These are phyloP conservation scores for Lophium mytilinum DNA, from an alignment of 495 filamentous ascomycete genomes.

Conservation along the genomic window DNA sequence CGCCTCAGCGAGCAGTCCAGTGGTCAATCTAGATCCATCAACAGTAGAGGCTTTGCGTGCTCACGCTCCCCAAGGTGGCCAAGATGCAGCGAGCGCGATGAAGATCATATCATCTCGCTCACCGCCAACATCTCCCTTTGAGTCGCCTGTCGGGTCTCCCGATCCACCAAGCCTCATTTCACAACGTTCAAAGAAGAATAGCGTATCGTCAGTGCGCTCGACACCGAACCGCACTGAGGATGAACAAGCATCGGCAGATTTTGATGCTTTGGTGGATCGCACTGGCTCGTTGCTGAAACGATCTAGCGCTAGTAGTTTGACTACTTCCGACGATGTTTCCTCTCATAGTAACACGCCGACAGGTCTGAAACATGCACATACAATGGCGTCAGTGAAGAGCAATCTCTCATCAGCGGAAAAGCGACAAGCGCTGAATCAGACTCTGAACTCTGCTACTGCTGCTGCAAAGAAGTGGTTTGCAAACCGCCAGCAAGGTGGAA, in stretches of 20 bases:
- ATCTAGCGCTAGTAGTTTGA: neutral
- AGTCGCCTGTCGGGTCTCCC: slow-evolving; percentile 43
- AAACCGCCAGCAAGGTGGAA: slow-evolving; percentile 1
- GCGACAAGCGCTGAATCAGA: slow-evolving; percentile 17
- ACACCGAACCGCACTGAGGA: slow-evolving; percentile 13
- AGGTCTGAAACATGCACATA: neutral
- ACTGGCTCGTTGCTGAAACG: neutral
- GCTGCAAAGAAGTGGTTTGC: slow-evolving; percentile 23
- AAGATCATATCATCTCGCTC: slow-evolving; percentile 58
- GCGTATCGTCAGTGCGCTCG: slow-evolving; percentile 9
- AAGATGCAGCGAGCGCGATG: slow-evolving; percentile 54
- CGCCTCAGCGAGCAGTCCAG: slow-evolving; percentile 52
- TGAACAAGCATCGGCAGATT: neutral
- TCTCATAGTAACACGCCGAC: slow-evolving; percentile 4
- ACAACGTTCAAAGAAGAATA: slow-evolving; percentile 34
- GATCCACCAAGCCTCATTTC: neutral
- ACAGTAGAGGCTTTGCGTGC: slow-evolving; percentile 49
- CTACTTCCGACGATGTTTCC: neutral
- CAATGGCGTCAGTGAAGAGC: neutral
- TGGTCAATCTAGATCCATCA: slow-evolving; percentile 54
- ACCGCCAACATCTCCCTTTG: slow-evolving; percentile 47
- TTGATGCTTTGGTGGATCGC: neutral
- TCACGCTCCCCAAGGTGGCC: slow-evolving; percentile 38
- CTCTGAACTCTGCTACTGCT: slow-evolving; percentile 19
- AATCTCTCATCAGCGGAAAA: slow-evolving; percentile 3